These are phyloP conservation scores for Mortierella sp. DNA, from an alignment of 371 early-diverging fungal species.

Conservation along the genomic window DNA sequence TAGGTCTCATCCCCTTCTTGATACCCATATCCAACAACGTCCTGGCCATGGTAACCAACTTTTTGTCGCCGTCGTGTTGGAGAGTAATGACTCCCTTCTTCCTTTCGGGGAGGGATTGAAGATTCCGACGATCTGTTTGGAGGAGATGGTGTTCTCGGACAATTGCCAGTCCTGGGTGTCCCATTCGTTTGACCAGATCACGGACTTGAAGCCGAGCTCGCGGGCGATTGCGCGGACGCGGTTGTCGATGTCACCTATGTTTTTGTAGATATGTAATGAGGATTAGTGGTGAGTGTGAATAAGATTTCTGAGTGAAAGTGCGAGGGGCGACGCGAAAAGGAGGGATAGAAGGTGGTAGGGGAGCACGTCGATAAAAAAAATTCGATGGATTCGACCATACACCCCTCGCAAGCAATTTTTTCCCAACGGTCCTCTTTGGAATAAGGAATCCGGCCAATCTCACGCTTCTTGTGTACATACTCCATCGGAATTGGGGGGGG, in stretches of 20 bases:
- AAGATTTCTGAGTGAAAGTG: neutral
- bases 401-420: neutral
- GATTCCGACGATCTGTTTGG: constrained; percentile 30
- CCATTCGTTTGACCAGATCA: constrained; percentile 58
- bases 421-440: constrained; percentile 19
- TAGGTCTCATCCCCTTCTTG: constrained; percentile 39
- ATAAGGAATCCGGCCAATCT: constrained; percentile 11
- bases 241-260: constrained; percentile 72
- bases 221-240: constrained; percentile 72
- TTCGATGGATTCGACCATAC: neutral
- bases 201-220: constrained; percentile 65
- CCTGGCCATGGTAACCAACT: constrained; percentile 46
- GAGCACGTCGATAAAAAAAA: neutral
- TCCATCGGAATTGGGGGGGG: neutral
- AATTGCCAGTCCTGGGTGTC: constrained; percentile 60
- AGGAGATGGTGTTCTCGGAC: constrained; percentile 35
- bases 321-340: neutral
- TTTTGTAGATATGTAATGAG: neutral
- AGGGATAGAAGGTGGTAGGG: neutral
- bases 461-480: neutral
- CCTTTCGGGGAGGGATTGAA: constrained; percentile 23
- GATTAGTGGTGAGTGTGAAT: neutral
- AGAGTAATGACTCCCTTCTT: constrained; percentile 40
- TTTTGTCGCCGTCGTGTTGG: constrained; percentile 43
- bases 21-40: constrained; percentile 43